phyloP scores from a whole-genome alignment of 192 early-diverging fungal species.

The Jimgerdemannia lactiflua region DNA sequence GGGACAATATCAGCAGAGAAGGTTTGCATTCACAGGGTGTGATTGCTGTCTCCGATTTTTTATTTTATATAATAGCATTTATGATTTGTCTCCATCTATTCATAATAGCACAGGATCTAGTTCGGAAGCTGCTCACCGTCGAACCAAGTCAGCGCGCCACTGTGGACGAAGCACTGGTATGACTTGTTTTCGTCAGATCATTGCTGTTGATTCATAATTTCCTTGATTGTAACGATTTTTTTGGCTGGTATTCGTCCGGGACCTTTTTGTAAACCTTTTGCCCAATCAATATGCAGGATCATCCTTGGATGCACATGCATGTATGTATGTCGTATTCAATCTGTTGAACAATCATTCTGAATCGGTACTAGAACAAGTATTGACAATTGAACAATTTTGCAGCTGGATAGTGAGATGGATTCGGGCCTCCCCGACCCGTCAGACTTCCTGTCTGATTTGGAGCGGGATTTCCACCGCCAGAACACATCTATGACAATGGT shows the following conservation, averaged over 20 bases:
- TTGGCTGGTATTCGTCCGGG: no score
- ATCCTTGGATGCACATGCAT: not conserved
- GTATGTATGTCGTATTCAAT: not conserved
- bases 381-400: not conserved
- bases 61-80: no score
- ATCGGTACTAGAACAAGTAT: not conserved
- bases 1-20: conserved; percentile 79
- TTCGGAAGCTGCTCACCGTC: conserved; percentile 65
- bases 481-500: not conserved
- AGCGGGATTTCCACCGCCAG: not conserved
- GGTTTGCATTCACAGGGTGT: not conserved
- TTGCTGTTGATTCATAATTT: not conserved
- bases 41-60: no score
- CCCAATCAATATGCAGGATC: not conserved
- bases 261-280: no score
- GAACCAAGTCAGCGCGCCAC: conserved; percentile 71
- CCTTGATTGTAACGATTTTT: no score
- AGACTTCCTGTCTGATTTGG: not conserved
- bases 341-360: not conserved
- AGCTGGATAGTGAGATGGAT: not conserved
- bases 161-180: conserved; percentile 55
- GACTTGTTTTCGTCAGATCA: not conserved
- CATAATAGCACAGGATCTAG: conserved; percentile 62
- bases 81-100: no score
- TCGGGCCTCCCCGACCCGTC: not conserved